A percentile compares a stretch with the other conserved stretches of the same genome.
These are phyloP conservation scores for Salix dunnii DNA, from an alignment of 345 rosid species.

Conservation along the genomic window DNA sequence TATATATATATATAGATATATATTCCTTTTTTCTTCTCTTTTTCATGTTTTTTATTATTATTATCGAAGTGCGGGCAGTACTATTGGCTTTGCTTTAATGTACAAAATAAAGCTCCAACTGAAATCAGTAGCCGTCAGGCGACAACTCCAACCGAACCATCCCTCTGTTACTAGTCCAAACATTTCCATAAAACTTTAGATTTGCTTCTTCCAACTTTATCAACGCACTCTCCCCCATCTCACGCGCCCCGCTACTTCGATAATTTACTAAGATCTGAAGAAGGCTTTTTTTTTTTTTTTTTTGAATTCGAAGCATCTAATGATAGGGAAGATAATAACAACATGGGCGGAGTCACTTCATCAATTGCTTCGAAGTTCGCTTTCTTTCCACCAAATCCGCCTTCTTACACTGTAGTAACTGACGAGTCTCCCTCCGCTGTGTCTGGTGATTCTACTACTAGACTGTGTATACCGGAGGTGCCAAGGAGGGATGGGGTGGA, in stretches of 20 bases:
- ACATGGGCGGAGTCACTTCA: slow-evolving; percentile 97
- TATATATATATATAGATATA: too few species aligned
- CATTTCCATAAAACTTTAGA: not conserved
- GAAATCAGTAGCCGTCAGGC: slow-evolving; percentile 3
- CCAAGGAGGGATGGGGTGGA: slow-evolving; percentile 67
- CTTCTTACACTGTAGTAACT: slow-evolving; percentile 60
- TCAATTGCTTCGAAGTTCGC: slow-evolving; percentile 97
- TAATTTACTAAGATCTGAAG: slow-evolving; percentile 14
- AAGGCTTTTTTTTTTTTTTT: slow-evolving; percentile 20
- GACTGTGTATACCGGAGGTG: slow-evolving; percentile 50
- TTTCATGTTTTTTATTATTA: too few species aligned
- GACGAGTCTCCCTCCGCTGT: slow-evolving; percentile 40
- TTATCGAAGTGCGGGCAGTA: not conserved
- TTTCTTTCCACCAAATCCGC: slow-evolving; percentile 93
- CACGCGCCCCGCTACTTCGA: slow-evolving; percentile 3
- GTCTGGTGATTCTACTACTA: not conserved
- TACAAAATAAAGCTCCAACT: not conserved
- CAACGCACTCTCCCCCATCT: not conserved
- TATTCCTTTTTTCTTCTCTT: too few species aligned
- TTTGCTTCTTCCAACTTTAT: not conserved
- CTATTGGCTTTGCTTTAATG: not conserved
- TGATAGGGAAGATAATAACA: slow-evolving; percentile 22
- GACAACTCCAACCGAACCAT: slow-evolving; percentile 1
- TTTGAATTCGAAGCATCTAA: slow-evolving; percentile 39
- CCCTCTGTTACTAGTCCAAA: not conserved